Base-by-base conservation (phyloP, 805 yeast genomes). In the Sugiyamaella valdiviana region DNA sequence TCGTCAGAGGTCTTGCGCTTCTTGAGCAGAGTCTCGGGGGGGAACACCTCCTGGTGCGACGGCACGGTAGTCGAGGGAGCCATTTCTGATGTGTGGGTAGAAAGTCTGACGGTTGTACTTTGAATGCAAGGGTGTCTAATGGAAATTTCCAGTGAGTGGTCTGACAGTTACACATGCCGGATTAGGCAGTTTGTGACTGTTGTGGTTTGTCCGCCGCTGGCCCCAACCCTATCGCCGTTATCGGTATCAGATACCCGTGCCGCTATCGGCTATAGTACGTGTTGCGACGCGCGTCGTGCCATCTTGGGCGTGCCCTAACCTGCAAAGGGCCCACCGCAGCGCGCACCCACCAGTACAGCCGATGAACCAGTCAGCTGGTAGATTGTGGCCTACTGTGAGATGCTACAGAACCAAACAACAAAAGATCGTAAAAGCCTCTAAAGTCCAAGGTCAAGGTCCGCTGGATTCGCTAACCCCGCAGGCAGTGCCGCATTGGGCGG, bases 21-120 rank as follows among this genome's bases (percentile, higher is more conserved):
- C 75, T 78, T 78, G 65, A 75, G 69, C 57, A 75, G 72, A 60
- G 81, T 68, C 77, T 78, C 82, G 66, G 82, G 82, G 54, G 69
- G 68, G 59, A 66, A 63, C 9, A 59, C 57, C 44, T 56, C 60
- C 36, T 51, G 46, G 54, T 58, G 56, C 26, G 61, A 43, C 35
- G 62, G 61, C 39, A 56, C 59, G 40, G 61, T 57, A 41, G 59
- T 46, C 23, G 51, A 39, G 41, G 49, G 49, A 46, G 52, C 54
- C 59, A 57, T 53, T 56, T 39, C 47, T 41, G 37, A 7, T 50
- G 43, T 48, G 38, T 38, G 39, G 29, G 9, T 19, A 40, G 23
- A n/a, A 24, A 5, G 23, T 42, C 22, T 15, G 38, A 36, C 17
- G 21, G 44, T 20, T 36, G 21, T 19, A 6, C 9, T 21, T 4